Evolutionary conservation across 768 basidiomycete species (phyloP).

Genomic region (Mycena floridula): DNA sequence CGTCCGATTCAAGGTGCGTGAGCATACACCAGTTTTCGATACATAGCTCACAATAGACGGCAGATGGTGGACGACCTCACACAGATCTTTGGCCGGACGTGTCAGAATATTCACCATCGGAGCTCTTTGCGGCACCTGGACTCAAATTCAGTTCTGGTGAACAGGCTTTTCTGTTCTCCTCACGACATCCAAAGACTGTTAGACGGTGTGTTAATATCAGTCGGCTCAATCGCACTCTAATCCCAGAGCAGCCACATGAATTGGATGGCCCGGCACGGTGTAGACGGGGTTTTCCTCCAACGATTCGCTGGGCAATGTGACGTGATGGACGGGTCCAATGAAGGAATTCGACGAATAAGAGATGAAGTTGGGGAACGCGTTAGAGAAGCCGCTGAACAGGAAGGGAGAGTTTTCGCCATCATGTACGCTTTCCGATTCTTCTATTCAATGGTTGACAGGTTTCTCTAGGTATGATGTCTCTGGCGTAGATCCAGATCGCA

Average conservation of each 20-base stretch:
- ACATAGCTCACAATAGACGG: too few species aligned
- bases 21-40: too few species aligned
- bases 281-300: constrained; percentile 80
- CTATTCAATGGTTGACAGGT: constrained; percentile 1
- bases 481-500: constrained; percentile 64
- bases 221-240: background rate
- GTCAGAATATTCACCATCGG: constrained; percentile 61
- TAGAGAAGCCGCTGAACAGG: constrained; percentile 69
- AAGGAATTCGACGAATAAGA: constrained; percentile 55
- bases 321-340: constrained; percentile 40
- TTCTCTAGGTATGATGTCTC: constrained; percentile 72
- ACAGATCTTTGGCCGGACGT: constrained; percentile 79
- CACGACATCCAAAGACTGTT: constrained; percentile 69
- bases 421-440: constrained; percentile 48
- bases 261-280: constrained; percentile 80
- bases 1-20: too few species aligned
- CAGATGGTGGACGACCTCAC: constrained; percentile 64
- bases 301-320: constrained; percentile 71
- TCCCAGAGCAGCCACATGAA: constrained; percentile 50
- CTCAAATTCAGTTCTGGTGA: constrained; percentile 50
- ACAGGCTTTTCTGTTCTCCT: constrained; percentile 71
- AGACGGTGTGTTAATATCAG: constrained; percentile 32
- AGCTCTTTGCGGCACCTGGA: constrained; percentile 66
- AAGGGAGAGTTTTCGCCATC: constrained; percentile 77
- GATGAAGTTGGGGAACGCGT: constrained; percentile 74